A percentile compares a stretch with the other conserved stretches of the same genome.
These are phyloP conservation scores for Colletotrichum tofieldiae DNA, from an alignment of 2,329 filamentous ascomycete genomes.

Conservation along the genomic window DNA sequence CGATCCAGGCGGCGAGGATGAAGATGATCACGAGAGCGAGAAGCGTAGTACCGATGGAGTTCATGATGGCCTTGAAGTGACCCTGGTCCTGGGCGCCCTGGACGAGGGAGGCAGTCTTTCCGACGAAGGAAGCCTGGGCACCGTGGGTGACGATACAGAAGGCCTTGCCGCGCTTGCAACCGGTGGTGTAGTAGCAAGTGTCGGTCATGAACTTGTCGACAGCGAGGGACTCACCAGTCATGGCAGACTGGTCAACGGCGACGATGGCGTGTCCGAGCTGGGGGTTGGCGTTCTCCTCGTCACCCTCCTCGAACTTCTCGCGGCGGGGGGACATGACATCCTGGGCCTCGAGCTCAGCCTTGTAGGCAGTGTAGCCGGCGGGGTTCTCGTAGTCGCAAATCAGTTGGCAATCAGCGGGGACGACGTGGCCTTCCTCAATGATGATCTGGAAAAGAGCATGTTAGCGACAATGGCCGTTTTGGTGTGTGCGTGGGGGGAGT, in stretches of 20 bases:
- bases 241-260: conserved; percentile 84
- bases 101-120: conserved; percentile 81
- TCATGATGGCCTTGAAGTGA: conserved; percentile 89
- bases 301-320: conserved; percentile 70
- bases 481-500: no score
- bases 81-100: conserved; percentile 83
- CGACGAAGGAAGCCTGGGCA: conserved; percentile 82
- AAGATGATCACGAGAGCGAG: conserved; percentile 84
- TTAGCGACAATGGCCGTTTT: not conserved
- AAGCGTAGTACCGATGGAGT: conserved; percentile 82
- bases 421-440: conserved; percentile 80
- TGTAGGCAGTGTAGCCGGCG: conserved; percentile 67
- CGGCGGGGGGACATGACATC: conserved; percentile 51
- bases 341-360: conserved; percentile 75
- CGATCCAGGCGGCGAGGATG: conserved; percentile 83
- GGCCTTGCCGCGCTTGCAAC: conserved; percentile 85
- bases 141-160: conserved; percentile 78
- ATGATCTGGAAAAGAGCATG: conserved; percentile 65
- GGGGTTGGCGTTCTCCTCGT: conserved; percentile 65
- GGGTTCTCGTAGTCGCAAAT: conserved; percentile 79
- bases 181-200: conserved; percentile 83
- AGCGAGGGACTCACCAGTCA: conserved; percentile 85
- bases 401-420: conserved; percentile 79
- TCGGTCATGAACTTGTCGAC: conserved; percentile 87
- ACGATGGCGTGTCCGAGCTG: conserved; percentile 78